Base-by-base conservation (phyloP, 306 rosid genomes). In the Arachis stenosperma region DNA sequence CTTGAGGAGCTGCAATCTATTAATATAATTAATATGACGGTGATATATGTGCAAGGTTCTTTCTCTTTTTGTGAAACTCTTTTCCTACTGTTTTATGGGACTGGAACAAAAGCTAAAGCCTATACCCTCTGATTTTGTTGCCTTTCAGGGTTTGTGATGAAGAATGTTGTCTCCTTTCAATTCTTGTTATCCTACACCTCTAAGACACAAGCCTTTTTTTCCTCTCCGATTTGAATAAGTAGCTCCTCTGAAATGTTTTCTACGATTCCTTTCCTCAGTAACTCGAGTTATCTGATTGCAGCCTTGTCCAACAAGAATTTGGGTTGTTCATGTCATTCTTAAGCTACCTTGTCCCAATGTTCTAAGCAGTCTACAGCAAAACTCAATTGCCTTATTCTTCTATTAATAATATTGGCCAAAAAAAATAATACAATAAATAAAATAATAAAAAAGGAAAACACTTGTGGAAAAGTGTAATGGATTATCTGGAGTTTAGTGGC, bases 41-140 rank as follows among this genome's bases (percentile, higher is more conserved):
- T 70, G 74, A 71, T 54, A 30, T 64, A 73, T 68, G 70, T 43
- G 69, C 44, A 65, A 74, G 67, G 75, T 39, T 40, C 78, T 79
- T 54, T 78, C 67, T 67, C 84, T 75, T 71, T 48, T 78, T 79
- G 50, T 50, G 77, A 56, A 33, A 46, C 78, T 82, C 83, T 82
- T 88, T 87, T 81, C 47, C 52, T 67, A 83, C 89, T 80, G 90
- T 84, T 83, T 88, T 75, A 86, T 85, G 89, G 90, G 78, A 88
- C 82, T 81, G 68, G 83, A 87, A 67, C 82, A 69, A 84, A 90
- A 87, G 90, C 69, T 85, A 85, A 82, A 83, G 86, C 76, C 51
- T 58, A 5, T 4, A 56, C 78, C 67, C 5, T 46, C 39, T 70
- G 80, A 62, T 75, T 73, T 62, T 14, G 68, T 43, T 9, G 44